phyloP scores from a whole-genome alignment of 148 eudicot genomes.

The Cornus suecica region DNA sequence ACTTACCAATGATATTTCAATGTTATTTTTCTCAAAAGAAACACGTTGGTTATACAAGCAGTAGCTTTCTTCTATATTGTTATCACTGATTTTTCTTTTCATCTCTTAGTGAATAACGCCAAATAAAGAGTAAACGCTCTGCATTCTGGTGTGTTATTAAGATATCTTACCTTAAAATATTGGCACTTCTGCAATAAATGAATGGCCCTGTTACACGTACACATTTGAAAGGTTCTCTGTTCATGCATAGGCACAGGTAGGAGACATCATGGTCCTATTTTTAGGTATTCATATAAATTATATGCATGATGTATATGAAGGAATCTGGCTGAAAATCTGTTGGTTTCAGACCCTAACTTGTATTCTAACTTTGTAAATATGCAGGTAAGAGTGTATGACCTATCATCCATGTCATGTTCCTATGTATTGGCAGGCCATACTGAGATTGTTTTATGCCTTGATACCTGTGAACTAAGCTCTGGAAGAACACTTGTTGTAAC shows the following conservation, averaged over 20 bases:
- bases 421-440: constrained; percentile 92
- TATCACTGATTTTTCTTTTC: too few species aligned
- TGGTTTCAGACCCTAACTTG: not conserved
- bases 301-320: not conserved
- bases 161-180: too few species aligned
- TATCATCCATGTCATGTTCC: constrained; percentile 93
- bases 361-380: not conserved
- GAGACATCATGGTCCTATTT: not conserved
- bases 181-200: not conserved
- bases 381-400: constrained; percentile 88
- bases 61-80: too few species aligned
- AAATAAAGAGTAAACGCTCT: too few species aligned
- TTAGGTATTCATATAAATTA: not conserved
- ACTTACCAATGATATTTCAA: too few species aligned
- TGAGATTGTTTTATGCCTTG: constrained; percentile 77
- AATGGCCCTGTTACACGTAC: not conserved
- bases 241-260: not conserved
- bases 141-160: too few species aligned
- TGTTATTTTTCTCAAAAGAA: too few species aligned
- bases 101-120: too few species aligned
- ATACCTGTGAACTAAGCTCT: constrained; percentile 63
- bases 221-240: not conserved
- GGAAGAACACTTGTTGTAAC: constrained; percentile 77
- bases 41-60: too few species aligned
- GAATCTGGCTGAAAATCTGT: not conserved